Evolutionary conservation across 108 stramenopile genomes (phyloP).

Genomic region (Mediolabrus comicus): DNA sequence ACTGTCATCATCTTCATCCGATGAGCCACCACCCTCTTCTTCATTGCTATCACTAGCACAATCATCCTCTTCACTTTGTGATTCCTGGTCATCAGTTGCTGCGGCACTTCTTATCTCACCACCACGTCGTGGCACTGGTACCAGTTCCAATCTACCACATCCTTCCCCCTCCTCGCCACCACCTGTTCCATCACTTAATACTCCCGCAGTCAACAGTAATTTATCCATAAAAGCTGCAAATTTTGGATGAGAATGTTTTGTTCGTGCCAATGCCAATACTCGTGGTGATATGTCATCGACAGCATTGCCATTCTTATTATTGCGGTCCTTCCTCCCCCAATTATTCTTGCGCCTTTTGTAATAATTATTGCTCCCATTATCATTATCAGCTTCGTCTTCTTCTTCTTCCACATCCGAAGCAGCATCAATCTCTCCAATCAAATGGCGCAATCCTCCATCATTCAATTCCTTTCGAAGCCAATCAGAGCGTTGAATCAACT

Average conservation of each 20-base stretch:
- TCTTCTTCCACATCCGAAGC: conserved; percentile 29
- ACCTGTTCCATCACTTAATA: conserved; percentile 38
- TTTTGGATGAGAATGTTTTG: conserved; percentile 49
- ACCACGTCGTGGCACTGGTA: conserved; percentile 10
- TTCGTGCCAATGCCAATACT: conserved; percentile 30
- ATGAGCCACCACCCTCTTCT: neutral
- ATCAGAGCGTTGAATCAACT: conserved; percentile 42
- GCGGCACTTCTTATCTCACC: neutral
- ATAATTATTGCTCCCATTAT: neutral
- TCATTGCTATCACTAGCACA: neutral
- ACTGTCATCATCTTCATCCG: neutral
- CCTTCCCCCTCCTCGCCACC: neutral
- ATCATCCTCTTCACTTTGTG: neutral
- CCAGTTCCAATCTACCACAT: conserved; percentile 15
- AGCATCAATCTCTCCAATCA: conserved; percentile 56
- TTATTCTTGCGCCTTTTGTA: conserved; percentile 2
- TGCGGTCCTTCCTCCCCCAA: conserved; percentile 2
- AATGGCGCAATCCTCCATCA: conserved; percentile 64
- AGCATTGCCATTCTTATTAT: conserved; percentile 3
- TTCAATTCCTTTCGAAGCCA: conserved; percentile 73
- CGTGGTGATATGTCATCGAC: conserved; percentile 35
- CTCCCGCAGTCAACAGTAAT: conserved; percentile 60
- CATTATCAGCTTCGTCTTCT: neutral
- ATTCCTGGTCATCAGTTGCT: neutral
- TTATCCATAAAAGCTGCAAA: conserved; percentile 70